Percentiles rank a stretch among this genome's conserved stretches.
Conservation (phyloP, 306 rosid genomes). For the Quercus berberidifolia region DNA sequence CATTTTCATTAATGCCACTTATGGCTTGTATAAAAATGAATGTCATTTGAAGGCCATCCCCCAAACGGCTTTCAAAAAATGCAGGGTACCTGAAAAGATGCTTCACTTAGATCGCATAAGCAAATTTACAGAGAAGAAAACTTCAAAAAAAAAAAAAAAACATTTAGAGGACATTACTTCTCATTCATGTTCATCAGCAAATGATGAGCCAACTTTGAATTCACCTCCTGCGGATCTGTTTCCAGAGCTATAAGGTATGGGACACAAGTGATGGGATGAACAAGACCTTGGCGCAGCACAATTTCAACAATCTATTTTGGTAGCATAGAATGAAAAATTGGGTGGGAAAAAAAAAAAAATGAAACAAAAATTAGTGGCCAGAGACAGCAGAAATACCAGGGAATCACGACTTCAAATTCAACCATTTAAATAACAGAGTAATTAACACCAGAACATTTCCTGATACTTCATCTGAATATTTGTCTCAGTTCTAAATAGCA, state of each 20-base stretch:
- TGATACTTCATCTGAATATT: background rate
- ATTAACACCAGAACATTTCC: background rate
- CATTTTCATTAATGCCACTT: slow-evolving; percentile 43
- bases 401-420: background rate
- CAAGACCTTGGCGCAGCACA: slow-evolving; percentile 98
- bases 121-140: slow-evolving; percentile 1
- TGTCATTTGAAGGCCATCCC: slow-evolving; percentile 99
- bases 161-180: slow-evolving; percentile 50
- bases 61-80: slow-evolving; percentile 93
- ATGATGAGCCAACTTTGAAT: slow-evolving; percentile 88
- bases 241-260: slow-evolving; percentile 97
- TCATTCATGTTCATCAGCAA: slow-evolving; percentile 95
- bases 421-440: background rate
- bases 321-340: background rate
- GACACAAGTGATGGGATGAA: slow-evolving; percentile 98
- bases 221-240: slow-evolving; percentile 84
- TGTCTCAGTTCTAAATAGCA: background rate
- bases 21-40: slow-evolving; percentile 76
- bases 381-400: background rate
- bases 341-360: background rate
- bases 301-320: slow-evolving; percentile 76
- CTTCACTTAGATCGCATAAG: slow-evolving; percentile 28
- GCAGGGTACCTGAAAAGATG: slow-evolving; percentile 87
- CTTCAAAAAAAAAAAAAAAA: slow-evolving; percentile 5
- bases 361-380: background rate